Evolutionary conservation across 495 filamentous ascomycete genomes (phyloP), one percentile per base, ranked within the genome.

Genomic region (Penicillium paxilli): DNA sequence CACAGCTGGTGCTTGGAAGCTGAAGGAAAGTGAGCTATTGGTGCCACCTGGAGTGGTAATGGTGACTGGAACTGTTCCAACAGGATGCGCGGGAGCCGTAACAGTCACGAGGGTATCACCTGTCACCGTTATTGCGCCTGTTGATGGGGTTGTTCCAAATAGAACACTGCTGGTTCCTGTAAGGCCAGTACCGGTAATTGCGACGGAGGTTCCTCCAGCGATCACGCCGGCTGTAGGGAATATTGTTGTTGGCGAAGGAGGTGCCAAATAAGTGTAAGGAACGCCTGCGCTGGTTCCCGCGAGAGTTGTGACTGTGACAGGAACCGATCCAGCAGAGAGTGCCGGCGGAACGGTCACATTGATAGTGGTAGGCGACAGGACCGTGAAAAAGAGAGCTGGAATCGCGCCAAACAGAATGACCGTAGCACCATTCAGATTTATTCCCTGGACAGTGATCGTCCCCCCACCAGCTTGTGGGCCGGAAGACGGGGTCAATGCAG

Each of bases 1-100:
- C 5, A 42, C 35, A 2, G 49, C 35, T 4, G 35, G 6, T 10
- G 21, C 6, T 20, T 44, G 35, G 38, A 42, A 51, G n/a, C 37
- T 51, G 22, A 44, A 51, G 11, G 22, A 42, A 30, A 51, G 38
- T 25, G 49, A 42, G 35, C 38, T 51, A 42, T 44, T 17, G 17
- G 25, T 51, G 21, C 49, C 49, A 16, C 49, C 49, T 2, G 49
- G 22, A 17, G 35, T 41, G 14, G 49, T 51, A 23, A 51, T 51
- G 21, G 25, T 51, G 49, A 51, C n/a, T 20, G 35, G 49, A 21
- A 51, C 49, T 32, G 49, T 44, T 20, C 49, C 22, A 17, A 42
- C 24, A 21, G 22, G 8, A 17, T 51, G 49, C 5, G 35, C 8
- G 1, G 49, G 49, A 5, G 49, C 21, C 1, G 28, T 16, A 20